Percentiles rank a stretch among this genome's conserved stretches.
These are phyloP conservation scores for Osmanthus fragrans DNA, from an alignment of 257 asterid species.

Conservation along the genomic window DNA sequence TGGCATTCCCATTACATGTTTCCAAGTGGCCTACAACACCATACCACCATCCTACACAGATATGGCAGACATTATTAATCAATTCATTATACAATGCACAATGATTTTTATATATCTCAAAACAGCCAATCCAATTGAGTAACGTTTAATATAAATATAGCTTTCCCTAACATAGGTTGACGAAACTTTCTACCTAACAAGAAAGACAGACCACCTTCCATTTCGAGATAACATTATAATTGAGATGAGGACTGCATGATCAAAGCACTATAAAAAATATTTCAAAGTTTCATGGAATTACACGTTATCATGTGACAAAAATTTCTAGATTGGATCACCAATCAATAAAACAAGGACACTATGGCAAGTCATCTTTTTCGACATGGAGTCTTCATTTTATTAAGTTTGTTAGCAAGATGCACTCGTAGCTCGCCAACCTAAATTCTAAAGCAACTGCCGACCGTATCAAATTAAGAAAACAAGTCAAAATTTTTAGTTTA, in stretches of 20 bases:
- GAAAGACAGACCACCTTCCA: slow-evolving; percentile 28
- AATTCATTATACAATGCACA: slow-evolving; percentile 15
- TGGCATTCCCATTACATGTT: slow-evolving; percentile 67
- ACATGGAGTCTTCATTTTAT: background rate
- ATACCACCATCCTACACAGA: slow-evolving; percentile 90
- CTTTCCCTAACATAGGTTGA: slow-evolving; percentile 16
- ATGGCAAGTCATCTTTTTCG: slow-evolving; percentile 14
- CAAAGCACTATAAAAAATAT: slow-evolving; percentile 10
- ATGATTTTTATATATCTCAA: slow-evolving; percentile 32
- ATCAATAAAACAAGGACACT: slow-evolving; percentile 10
- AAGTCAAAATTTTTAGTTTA: background rate
- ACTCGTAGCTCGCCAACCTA: slow-evolving; percentile 11
- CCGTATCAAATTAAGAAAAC: slow-evolving; percentile 18
- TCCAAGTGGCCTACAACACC: slow-evolving; percentile 92
- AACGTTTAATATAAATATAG: slow-evolving; percentile 19
- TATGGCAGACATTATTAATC: slow-evolving; percentile 31
- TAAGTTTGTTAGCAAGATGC: slow-evolving; percentile 22
- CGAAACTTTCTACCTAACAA: slow-evolving; percentile 29
- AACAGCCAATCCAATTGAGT: slow-evolving; percentile 20
- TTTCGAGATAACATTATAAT: slow-evolving; percentile 3
- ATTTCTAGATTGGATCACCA: slow-evolving; percentile 2
- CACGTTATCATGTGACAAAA: slow-evolving; percentile 13
- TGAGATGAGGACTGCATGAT: slow-evolving; percentile 6
- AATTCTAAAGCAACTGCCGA: slow-evolving; percentile 15
- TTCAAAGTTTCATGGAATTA: slow-evolving; percentile 8